Evolutionary conservation across 306 rosid genomes (phyloP).

Genomic region (Rosa lucieae): DNA sequence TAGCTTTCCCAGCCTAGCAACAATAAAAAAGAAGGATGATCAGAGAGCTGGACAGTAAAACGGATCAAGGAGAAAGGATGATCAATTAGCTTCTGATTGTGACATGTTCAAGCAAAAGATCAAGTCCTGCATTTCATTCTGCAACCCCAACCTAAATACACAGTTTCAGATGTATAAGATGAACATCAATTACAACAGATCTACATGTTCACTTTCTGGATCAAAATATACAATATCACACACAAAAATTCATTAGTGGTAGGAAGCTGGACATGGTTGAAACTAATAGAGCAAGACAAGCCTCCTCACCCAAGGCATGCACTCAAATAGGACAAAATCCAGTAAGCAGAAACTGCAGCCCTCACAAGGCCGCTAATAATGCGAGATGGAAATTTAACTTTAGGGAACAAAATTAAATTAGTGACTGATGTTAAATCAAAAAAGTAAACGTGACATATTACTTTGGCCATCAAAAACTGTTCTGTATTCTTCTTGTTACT

Average conservation of each 20-base stretch:
- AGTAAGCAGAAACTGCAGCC: slow-evolving; percentile 2
- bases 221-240: neutral
- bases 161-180: neutral
- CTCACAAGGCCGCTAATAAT: neutral
- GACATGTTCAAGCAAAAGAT: slow-evolving; percentile 15
- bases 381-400: slow-evolving; percentile 25
- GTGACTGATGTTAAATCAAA: slow-evolving; percentile 33
- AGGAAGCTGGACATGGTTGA: slow-evolving; percentile 1
- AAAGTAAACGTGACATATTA: slow-evolving; percentile 27
- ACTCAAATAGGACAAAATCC: neutral
- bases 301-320: slow-evolving; percentile 3
- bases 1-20: slow-evolving; percentile 48
- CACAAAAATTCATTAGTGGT: neutral
- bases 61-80: slow-evolving; percentile 11
- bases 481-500: slow-evolving; percentile 59
- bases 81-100: slow-evolving; percentile 4
- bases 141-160: slow-evolving; percentile 16
- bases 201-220: slow-evolving; percentile 2
- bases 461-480: slow-evolving; percentile 45
- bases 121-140: slow-evolving; percentile 18
- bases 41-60: slow-evolving; percentile 28
- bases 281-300: neutral
- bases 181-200: slow-evolving; percentile 8
- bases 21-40: slow-evolving; percentile 36
- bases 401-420: slow-evolving; percentile 29